Percentiles rank a stretch among this genome's conserved stretches.
phyloP scores from a whole-genome alignment of 2,329 filamentous ascomycete species.

The Fusarium nematophilum region DNA sequence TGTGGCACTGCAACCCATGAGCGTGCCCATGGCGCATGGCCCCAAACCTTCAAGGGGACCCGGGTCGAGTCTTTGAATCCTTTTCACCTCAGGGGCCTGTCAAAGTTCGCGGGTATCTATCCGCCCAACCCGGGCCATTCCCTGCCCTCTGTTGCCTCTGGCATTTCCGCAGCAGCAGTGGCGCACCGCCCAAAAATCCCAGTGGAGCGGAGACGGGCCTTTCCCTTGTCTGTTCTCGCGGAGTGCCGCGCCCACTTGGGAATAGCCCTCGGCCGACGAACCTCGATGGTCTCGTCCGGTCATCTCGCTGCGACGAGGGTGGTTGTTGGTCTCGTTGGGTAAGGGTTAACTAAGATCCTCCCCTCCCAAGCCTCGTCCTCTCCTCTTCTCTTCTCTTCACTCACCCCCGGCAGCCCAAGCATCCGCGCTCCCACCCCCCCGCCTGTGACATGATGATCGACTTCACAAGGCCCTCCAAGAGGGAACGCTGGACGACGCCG shows the following conservation, averaged over 20 bases:
- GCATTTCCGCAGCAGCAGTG: too few species aligned
- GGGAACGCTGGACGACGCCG: slow-evolving; percentile 20
- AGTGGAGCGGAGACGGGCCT: slow-evolving; percentile 14
- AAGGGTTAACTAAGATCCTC: slow-evolving; percentile 10
- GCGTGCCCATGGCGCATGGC: not conserved
- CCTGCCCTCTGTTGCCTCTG: not conserved
- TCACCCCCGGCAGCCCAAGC: slow-evolving; percentile 12
- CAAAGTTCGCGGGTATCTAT: slow-evolving; percentile 40
- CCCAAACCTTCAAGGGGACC: not conserved
- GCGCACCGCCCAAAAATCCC: too few species aligned
- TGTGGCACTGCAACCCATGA: slow-evolving; percentile 7
- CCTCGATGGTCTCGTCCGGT: slow-evolving; percentile 29
- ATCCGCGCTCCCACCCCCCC: slow-evolving; percentile 10
- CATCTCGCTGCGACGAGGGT: slow-evolving; percentile 34
- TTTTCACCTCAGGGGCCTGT: slow-evolving; percentile 23
- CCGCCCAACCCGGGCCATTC: slow-evolving; percentile 32
- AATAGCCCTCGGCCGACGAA: slow-evolving; percentile 33
- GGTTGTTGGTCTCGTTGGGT: not conserved
- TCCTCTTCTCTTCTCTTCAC: slow-evolving; percentile 3
- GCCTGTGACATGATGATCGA: slow-evolving; percentile 41
- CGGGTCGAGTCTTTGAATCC: not conserved
- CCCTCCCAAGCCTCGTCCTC: not conserved
- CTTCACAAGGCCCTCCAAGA: slow-evolving; percentile 31
- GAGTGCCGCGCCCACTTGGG: slow-evolving; percentile 32
- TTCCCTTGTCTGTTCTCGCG: slow-evolving; percentile 4